These are phyloP conservation scores for Paraglomus brasilianum DNA, from an alignment of 192 early-diverging fungal genomes.

Conservation along the genomic window DNA sequence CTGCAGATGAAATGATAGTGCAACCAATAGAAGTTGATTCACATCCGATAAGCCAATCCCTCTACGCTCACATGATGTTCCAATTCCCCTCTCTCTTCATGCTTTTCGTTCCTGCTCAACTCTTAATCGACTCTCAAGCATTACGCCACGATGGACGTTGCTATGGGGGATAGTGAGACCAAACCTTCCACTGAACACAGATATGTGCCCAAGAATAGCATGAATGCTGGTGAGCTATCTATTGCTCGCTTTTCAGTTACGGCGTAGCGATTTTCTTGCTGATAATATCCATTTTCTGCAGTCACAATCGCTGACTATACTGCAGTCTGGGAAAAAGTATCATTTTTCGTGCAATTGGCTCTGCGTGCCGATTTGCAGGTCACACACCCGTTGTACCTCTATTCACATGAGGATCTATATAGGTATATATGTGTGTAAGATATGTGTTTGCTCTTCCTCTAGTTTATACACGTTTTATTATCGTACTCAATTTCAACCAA, in stretches of 20 bases:
- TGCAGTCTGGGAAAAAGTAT: constrained; percentile 30
- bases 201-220: not conserved
- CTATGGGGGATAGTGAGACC: not conserved
- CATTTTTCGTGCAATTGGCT: constrained; percentile 22
- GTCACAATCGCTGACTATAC: constrained; percentile 18
- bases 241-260: not conserved
- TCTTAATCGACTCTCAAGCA: too few relatives aligned
- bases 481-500: not conserved
- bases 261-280: not conserved
- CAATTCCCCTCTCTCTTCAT: too few relatives aligned
- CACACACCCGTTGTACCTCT: constrained; percentile 24
- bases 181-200: not conserved
- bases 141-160: not conserved
- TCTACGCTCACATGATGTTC: too few relatives aligned
- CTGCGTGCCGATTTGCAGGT: constrained; percentile 21
- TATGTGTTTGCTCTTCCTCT: too few relatives aligned
- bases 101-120: too few relatives aligned
- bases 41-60: too few relatives aligned
- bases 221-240: not conserved
- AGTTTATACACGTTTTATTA: too few relatives aligned
- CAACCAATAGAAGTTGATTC: too few relatives aligned
- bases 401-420: constrained; percentile 36
- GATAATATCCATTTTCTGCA: constrained; percentile 9
- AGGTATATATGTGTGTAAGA: constrained; percentile 13
- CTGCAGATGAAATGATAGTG: too few relatives aligned